Base-by-base conservation (phyloP, 2,329 filamentous ascomycete species). In the Thyridium curvatum region DNA sequence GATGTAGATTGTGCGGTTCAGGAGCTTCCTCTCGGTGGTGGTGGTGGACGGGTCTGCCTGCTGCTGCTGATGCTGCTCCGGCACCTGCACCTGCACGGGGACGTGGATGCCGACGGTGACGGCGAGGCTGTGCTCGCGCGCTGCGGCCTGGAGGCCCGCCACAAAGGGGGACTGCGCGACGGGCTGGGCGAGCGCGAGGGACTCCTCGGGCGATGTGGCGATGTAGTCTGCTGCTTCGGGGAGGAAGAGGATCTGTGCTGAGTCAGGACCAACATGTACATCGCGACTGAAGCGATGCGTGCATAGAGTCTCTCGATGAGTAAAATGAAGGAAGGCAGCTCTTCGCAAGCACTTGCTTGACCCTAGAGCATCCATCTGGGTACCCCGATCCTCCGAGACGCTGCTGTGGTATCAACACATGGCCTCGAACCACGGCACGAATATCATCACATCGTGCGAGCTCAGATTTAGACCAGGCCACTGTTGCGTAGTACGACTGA, bases 161-260 rank as follows among this genome's bases (percentile, higher is more conserved):
- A 96, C 82, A 58, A 96, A 96, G 18, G 77, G 72, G 12, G 80
- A 87, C 16, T 71, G 66, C 3, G 71, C 58, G 30, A 82, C 74
- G 3, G 88, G 73, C 41, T 74, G 75, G 46, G 79, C 88, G 9
- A 96, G 79, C 4, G 77, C 71, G 8, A 89, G 63, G 0, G 83
- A 84, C 51, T 90, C 81, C 10, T 75, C 60, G 3, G 82, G 69
- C 1, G 79, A 81, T 2, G 74, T 69, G 15, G 79, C 84, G 52
- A 96, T 89, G 68, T 95, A 96, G 65, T 95, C 89, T 41, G 79
- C 79, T 17, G 91, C 91, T 72, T 96, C 91, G 12, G 91, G 91
- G 38, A 96, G 82, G 66, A 97, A 96, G 36, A 96, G 75, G 14
- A 85, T 79, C 77, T 86, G 45, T 17, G 46, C 48, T 14, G 12